Evolutionary conservation across 306 rosid genomes (phyloP), one percentile per base, ranked within the genome.

Genomic region (Glycine latifolia): DNA sequence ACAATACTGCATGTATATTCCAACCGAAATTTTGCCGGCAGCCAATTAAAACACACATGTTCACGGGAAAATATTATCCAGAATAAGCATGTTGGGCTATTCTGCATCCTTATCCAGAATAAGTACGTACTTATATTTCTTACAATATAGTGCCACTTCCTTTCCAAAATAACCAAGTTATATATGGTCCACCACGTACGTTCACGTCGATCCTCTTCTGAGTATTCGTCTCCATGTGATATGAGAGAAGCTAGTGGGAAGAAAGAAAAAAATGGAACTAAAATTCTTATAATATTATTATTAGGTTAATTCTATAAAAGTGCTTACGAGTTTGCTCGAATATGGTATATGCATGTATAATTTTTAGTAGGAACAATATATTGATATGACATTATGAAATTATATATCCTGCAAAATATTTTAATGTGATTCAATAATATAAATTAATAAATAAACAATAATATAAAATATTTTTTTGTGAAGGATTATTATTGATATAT

Each of bases 91-190:
- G 52, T 62, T 63, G 39, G 63, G 37, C 61, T 49, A 3, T 63
- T 77, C 73, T 15, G 52, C 53, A 65, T 63, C 81, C 65, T 77
- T 65, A 77, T 77, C 73, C 65, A 65, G 5, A 65, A 65, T 14
- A 17, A 41, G 44, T 4, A 13, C 9, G 55, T 17, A 60, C 37
- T 43, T 60, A 48, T 60, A 31, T 11, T 62, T 62, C 68, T 62
- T 20, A 3, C 13, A 33, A 33, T 50, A 49, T 33, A 49, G 9
- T 43, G 47, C 58, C 5, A 3, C 67, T 60, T 20, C 13, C 39
- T 20, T 46, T 41, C 60, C 9, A 17, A 60, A 20, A 20, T 60
- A 60, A 60, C 41, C 41, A 60, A 62, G 31, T 26, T 26, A 26
- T 26, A 26, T 68, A 17, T 79, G 66, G 79, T 49, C 83, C 84